These are phyloP conservation scores for Talaromyces proteolyticus DNA, from an alignment of 495 filamentous ascomycete species.

Conservation along the genomic window DNA sequence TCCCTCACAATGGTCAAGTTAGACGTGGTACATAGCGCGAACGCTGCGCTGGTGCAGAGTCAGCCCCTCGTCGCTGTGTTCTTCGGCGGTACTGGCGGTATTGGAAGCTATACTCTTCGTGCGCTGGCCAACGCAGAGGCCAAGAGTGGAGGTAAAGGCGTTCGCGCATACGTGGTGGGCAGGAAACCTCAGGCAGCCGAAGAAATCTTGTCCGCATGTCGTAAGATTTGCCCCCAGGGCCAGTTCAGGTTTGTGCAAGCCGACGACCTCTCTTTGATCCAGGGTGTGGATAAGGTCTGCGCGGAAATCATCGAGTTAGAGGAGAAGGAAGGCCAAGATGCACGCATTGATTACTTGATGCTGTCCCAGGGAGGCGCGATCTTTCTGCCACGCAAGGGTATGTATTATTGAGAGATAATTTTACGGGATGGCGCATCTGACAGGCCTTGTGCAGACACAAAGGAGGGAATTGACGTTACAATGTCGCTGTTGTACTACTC, in stretches of 20 bases:
- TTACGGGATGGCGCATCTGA: neutral
- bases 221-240: conserved; percentile 7
- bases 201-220: conserved; percentile 13
- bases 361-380: conserved; percentile 18
- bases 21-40: conserved; percentile 9
- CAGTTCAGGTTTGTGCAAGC: conserved; percentile 19
- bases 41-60: conserved; percentile 6
- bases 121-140: conserved; percentile 11
- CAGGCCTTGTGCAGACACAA: conserved; percentile 9
- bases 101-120: conserved; percentile 13
- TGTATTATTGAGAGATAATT: neutral
- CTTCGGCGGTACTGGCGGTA: conserved; percentile 16
- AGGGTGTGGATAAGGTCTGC: conserved; percentile 22
- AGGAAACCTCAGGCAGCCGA: conserved; percentile 12
- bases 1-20: conserved; percentile 11
- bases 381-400: conserved; percentile 3
- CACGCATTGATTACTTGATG: conserved; percentile 19
- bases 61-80: conserved; percentile 16
- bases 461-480: conserved; percentile 17
- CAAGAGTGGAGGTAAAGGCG: conserved; percentile 2
- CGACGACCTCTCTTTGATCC: conserved; percentile 18
- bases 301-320: conserved; percentile 16
- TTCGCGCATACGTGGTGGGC: conserved; percentile 17
- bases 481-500: conserved; percentile 23
- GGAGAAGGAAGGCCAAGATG: conserved; percentile 1